Evolutionary conservation across 108 stramenopile species (phyloP).

Genomic region (Nitzschia sp.): DNA sequence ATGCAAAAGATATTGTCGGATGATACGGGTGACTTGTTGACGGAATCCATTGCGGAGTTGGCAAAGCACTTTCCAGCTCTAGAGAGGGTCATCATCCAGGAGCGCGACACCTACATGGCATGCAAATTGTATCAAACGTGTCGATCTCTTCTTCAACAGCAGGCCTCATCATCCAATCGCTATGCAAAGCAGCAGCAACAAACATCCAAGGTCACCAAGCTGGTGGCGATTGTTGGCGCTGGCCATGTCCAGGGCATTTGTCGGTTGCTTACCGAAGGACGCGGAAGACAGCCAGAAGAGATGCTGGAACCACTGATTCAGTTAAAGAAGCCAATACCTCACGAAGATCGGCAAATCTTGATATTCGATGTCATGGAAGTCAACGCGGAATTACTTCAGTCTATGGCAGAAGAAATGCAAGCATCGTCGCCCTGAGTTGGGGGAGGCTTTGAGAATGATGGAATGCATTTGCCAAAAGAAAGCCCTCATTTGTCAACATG

Average conservation of each 20-base stretch:
- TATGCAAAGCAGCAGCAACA: background rate
- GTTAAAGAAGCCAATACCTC: constrained; percentile 16
- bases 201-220: background rate
- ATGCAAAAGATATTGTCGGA: constrained; percentile 64
- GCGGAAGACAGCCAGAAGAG: constrained; percentile 16
- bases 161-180: constrained; percentile 16
- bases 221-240: constrained; percentile 88
- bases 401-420: background rate
- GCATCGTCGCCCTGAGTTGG: background rate
- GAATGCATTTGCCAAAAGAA: too few relatives aligned
- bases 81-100: constrained; percentile 69
- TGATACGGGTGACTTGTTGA: constrained; percentile 74
- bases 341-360: constrained; percentile 24
- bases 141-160: constrained; percentile 32
- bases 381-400: constrained; percentile 18
- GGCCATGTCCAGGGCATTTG: constrained; percentile 77
- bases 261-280: constrained; percentile 38
- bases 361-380: constrained; percentile 31
- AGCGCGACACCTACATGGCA: constrained; percentile 84
- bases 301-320: constrained; percentile 21
- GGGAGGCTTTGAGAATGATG: too few relatives aligned
- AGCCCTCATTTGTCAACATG: too few relatives aligned
- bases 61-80: constrained; percentile 71
- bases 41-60: constrained; percentile 76
- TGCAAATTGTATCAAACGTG: constrained; percentile 76